Evolutionary conservation across 140 eudicot genomes (phyloP).

Genomic region (Stevia rebaudiana): DNA sequence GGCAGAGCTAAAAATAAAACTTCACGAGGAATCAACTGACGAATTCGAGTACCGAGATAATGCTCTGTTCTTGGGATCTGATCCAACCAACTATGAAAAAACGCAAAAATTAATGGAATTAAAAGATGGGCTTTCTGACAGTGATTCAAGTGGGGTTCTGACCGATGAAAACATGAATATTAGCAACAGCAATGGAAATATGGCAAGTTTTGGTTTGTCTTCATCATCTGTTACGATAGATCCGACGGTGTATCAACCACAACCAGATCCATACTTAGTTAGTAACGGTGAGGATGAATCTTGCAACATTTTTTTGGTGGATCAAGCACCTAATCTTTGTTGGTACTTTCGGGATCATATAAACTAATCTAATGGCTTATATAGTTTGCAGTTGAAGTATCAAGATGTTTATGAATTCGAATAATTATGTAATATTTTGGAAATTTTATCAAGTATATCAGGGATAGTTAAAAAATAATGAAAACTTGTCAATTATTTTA

Average conservation of each 20-base stretch:
- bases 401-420: conserved; percentile 20
- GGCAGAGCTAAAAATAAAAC: conserved; percentile 44
- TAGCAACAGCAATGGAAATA: conserved; percentile 20
- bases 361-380: conserved; percentile 23
- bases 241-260: conserved; percentile 31
- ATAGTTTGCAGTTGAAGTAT: conserved; percentile 10
- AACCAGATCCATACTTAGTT: conserved; percentile 28
- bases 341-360: conserved; percentile 45
- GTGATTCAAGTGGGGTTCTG: conserved; percentile 43
- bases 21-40: conserved; percentile 33
- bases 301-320: conserved; percentile 48
- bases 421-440: conserved; percentile 27
- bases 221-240: conserved; percentile 28
- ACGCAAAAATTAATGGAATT: conserved; percentile 20
- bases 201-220: conserved; percentile 16
- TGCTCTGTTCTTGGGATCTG: conserved; percentile 29
- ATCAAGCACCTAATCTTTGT: conserved; percentile 49
- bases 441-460: conserved; percentile 16
- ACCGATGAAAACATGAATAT: conserved; percentile 32
- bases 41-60: conserved; percentile 23
- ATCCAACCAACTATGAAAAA: conserved; percentile 29
- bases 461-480: conserved; percentile 9
- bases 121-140: conserved; percentile 43
- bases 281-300: conserved; percentile 39
- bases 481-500: background rate